Percentiles rank a stretch among this genome's conserved stretches.
Conservation (phyloP, 371 early-diverging fungal species). For the Syncephalis plumigaleata region DNA sequence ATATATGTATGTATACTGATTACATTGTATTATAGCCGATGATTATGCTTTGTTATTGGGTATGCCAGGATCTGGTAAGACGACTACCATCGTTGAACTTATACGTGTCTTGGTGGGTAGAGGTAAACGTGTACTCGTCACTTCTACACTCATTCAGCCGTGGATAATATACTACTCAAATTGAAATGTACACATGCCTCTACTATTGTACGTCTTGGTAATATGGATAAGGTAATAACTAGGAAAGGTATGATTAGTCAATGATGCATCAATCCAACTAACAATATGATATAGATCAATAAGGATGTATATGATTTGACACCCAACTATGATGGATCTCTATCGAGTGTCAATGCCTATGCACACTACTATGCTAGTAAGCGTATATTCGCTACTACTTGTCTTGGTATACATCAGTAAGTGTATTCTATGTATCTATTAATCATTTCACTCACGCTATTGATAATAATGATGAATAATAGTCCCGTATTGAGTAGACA, state of each 20-base stretch:
- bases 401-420: constrained; percentile 72
- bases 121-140: constrained; percentile 70
- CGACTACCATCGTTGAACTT: constrained; percentile 75
- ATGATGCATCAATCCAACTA: neutral
- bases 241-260: neutral
- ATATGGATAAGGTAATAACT: constrained; percentile 26
- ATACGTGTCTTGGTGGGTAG: constrained; percentile 47
- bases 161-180: constrained; percentile 88
- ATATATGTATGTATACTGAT: neutral
- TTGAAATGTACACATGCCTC: constrained; percentile 35
- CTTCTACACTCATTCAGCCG: constrained; percentile 94
- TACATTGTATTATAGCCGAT: constrained; percentile 20
- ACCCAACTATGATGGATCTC: constrained; percentile 16
- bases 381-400: constrained; percentile 75
- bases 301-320: constrained; percentile 29
- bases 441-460: neutral
- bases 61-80: constrained; percentile 99
- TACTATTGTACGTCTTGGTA: constrained; percentile 56
- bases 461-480: neutral
- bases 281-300: constrained; percentile 40
- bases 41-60: constrained; percentile 93
- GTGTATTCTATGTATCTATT: constrained; percentile 6
- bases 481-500: constrained; percentile 42
- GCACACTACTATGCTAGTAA: constrained; percentile 31
- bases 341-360: constrained; percentile 33